Evolutionary conservation across 2,329 filamentous ascomycete genomes (phyloP), one percentile per base, ranked within the genome.

Genomic region (Sclerotinia sclerotiorum): DNA sequence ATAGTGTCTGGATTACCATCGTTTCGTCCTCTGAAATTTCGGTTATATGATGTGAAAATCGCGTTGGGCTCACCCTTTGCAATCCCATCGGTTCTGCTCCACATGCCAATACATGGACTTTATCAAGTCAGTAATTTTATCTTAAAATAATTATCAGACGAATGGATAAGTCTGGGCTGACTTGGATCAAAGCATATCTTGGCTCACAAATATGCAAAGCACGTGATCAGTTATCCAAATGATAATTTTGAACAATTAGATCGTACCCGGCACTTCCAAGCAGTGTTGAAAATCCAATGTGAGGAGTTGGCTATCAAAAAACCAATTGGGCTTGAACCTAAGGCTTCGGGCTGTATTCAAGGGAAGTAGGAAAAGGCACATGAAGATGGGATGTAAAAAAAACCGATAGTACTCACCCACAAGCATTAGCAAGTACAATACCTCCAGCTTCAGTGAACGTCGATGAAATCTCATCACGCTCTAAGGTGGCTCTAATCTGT

Each of bases 21-120:
- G 79, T 99, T 99, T 73, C 95, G 91, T 70, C 93, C 94, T 63
- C 92, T 92, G 84, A 99, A 99, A 82, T 99, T 99, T 70, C 95
- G 92, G 85, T 99, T 99, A 84, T 97, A 99, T 0, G 94, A 97
- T 13, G 93, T 94, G 76, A 99, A 87, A 76, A 99, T 98, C 71
- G 95, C 95, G 78, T 99, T 99, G 66, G 87, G 84, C 69, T 94
- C 92, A 71, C 93, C 94, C 82, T 97, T 97, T 69, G 82, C 79
- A 24, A 96, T 87, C 29, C 89, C 91, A 77, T 98, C 95, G 24
- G 92, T 94, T 69, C 95, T 90, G 78, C 91, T 92, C 95, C 95
- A 99, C 81, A 97, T 93, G 1, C 94, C 94, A 74, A 97, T 96
- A 78, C 94, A 97, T 42, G 72, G 72, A 4, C 65, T 67, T 51